These are phyloP conservation scores for Elsinoe arachidis DNA, from an alignment of 2,329 filamentous ascomycete species.

Conservation along the genomic window DNA sequence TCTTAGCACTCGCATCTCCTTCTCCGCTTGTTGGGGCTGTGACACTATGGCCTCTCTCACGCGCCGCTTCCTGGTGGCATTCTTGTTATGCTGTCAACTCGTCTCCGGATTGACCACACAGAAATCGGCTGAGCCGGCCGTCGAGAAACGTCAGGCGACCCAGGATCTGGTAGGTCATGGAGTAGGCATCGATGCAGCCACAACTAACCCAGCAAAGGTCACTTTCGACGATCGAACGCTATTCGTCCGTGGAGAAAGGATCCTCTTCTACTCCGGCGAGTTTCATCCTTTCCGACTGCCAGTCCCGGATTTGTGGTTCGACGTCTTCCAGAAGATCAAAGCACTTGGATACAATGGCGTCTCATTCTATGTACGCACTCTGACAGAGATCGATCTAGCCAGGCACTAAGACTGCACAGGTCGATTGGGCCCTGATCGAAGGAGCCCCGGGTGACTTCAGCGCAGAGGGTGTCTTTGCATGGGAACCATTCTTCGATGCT, in stretches of 20 bases:
- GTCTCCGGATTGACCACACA: not conserved
- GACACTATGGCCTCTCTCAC: not conserved
- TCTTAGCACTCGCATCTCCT: not conserved
- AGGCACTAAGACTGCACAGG: not conserved
- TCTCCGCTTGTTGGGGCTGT: not conserved
- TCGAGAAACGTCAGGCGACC: not conserved
- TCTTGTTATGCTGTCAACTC: not conserved
- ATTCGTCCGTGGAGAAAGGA: conserved; percentile 58
- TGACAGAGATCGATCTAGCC: not conserved
- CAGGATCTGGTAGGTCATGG: not conserved
- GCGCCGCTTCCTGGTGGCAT: not conserved
- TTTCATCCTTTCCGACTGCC: conserved; percentile 61
- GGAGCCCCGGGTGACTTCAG: conserved; percentile 61
- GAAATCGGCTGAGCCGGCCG: not conserved
- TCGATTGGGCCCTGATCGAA: conserved; percentile 68
- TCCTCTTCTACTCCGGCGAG: conserved; percentile 66
- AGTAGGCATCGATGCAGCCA: not conserved
- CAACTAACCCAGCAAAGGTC: not conserved
- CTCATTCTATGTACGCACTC: conserved; percentile 56
- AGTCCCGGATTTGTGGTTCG: conserved; percentile 55
- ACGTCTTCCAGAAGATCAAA: conserved; percentile 75
- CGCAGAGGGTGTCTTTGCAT: conserved; percentile 62
- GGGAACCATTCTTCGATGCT: conserved; percentile 68
- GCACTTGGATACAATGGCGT: conserved; percentile 71
- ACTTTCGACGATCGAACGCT: conserved; percentile 39